These are phyloP conservation scores for Plectosphaerella plurivora DNA, from an alignment of 2,329 filamentous ascomycete genomes.

Conservation along the genomic window DNA sequence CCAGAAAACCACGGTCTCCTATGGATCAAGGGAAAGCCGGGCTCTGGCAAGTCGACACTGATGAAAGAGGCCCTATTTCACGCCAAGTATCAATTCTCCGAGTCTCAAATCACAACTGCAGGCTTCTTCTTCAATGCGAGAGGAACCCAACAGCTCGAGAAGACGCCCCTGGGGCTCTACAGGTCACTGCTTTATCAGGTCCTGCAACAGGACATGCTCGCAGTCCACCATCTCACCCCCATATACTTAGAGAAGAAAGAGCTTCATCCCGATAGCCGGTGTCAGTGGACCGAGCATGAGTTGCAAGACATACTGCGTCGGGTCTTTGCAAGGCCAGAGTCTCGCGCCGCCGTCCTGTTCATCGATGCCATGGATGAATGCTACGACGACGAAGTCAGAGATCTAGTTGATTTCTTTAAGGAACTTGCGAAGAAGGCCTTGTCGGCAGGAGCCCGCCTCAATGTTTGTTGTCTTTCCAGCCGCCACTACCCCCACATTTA, in stretches of 20 bases:
- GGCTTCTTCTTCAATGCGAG: conserved; percentile 45
- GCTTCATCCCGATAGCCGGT: not conserved
- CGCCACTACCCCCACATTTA: conserved; percentile 5
- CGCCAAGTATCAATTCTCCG: too few relatives aligned
- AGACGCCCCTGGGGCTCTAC: conserved; percentile 41
- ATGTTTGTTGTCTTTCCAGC: conserved; percentile 5
- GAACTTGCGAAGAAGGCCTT: not conserved
- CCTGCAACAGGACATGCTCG: conserved; percentile 18
- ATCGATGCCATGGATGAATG: conserved; percentile 8
- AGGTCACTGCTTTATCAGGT: conserved; percentile 43
- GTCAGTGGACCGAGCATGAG: fast-evolving
- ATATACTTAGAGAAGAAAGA: conserved; percentile 8
- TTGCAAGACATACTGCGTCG: not conserved
- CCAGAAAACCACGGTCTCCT: conserved; percentile 31
- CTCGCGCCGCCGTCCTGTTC: conserved; percentile 3
- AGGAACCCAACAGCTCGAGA: conserved; percentile 34
- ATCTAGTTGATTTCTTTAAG: not conserved
- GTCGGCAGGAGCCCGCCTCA: fast-evolving
- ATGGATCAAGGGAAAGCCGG: conserved; percentile 43
- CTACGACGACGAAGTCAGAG: not conserved
- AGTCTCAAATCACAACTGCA: too few relatives aligned
- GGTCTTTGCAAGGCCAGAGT: not conserved
- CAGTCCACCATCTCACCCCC: conserved; percentile 27
- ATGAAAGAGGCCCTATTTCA: conserved; percentile 32
- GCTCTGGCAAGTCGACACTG: conserved; percentile 39